Evolutionary conservation across 345 rosid species (phyloP), one percentile per base, ranked within the genome.

Genomic region (Bruguiera parviflora): DNA sequence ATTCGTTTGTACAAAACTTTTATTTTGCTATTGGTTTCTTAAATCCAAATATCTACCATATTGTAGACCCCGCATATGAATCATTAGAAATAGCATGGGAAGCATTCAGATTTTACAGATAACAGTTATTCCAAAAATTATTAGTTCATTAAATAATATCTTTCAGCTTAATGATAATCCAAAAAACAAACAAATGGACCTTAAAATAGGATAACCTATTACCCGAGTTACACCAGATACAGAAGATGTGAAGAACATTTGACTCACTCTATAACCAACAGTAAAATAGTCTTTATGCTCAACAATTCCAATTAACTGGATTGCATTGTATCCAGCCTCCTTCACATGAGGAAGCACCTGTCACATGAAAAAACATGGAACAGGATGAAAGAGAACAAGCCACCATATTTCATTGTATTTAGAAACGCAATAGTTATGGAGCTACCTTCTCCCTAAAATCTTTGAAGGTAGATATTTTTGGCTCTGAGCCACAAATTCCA

Each of bases 281-380:
- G 93, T 89, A 75, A 83, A 89, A 74, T 94, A 94, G 77, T 91
- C 98, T 82, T 89, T 94, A 83, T 94, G 98, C 86, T 94, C 98
- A 65, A 86, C 81, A 55, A 88, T 84, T 69, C 97, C 98, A 80
- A 94, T 81, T 78, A 94, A 79, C 84, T 94, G 96, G 75, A 94
- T 84, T 70, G 91, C 98, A 78, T 89, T 94, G 76, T 91, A 94
- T 73, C 97, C 98, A 25, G 96, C 89, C 79, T 78, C 81, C 75
- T 89, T 94, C 70, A 89, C 84, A 81, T 91, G 96, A 79, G 89
- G 96, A 80, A 94, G 97, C 75, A 91, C 96, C 98, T 94, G 80
- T 31, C 62, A 67, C 53, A 33, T 24, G 63, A 43, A 73, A 69
- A 46, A 37, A 8, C 16, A 51, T 21, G 64, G 58, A 4, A 15